These are phyloP conservation scores for Trichophaea hybrida DNA, from an alignment of 2,329 filamentous ascomycete species.

Conservation along the genomic window DNA sequence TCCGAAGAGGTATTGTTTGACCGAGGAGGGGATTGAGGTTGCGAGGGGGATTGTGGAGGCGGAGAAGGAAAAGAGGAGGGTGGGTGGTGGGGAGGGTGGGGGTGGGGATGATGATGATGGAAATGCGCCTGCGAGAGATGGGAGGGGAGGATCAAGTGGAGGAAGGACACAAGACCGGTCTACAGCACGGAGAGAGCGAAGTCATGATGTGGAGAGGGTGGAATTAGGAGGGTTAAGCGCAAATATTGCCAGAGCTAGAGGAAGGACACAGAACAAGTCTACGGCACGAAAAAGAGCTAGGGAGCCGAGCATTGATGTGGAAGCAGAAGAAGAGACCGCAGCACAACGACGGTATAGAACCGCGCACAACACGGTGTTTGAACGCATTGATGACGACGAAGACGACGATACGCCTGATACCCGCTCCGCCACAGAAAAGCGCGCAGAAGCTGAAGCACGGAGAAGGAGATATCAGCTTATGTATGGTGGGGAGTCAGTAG, in stretches of 20 bases:
- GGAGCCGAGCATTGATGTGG: too few relatives aligned
- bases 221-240: not conserved
- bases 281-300: too few relatives aligned
- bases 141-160: too few relatives aligned
- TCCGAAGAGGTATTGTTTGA: constrained; percentile 55
- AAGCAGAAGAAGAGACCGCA: too few relatives aligned
- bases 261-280: not conserved
- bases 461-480: constrained; percentile 7
- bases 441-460: not conserved
- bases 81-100: not conserved
- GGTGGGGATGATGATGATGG: too few relatives aligned
- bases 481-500: constrained; percentile 6
- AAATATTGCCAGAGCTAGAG: not conserved
- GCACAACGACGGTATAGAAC: too few relatives aligned
- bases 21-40: constrained; percentile 65
- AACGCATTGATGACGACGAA: not conserved
- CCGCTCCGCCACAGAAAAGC: not conserved
- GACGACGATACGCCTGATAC: not conserved
- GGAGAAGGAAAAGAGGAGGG: constrained; percentile 5
- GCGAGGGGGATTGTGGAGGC: constrained; percentile 46
- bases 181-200: too few relatives aligned
- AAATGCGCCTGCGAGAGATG: too few relatives aligned
- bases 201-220: too few relatives aligned
- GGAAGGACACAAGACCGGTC: too few relatives aligned
- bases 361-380: too few relatives aligned